Conservation (phyloP, 2,329 filamentous ascomycete species). For the Talaromyces islandicus region DNA sequence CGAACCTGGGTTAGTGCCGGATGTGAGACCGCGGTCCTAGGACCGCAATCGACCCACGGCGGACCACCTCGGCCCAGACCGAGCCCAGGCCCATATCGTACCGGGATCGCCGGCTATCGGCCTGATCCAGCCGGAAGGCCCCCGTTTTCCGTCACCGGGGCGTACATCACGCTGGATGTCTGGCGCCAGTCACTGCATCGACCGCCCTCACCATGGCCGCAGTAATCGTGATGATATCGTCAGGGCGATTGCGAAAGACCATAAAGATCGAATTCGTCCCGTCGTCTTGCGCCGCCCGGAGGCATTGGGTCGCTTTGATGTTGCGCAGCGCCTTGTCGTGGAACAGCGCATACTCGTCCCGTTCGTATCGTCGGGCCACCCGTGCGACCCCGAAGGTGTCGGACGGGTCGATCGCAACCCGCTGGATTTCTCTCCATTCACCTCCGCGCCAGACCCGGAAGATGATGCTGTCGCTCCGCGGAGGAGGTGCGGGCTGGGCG, state of each 20-base stretch:
- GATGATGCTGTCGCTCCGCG: background rate
- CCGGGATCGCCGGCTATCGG: background rate
- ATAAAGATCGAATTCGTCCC: conserved; percentile 1
- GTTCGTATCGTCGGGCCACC: background rate
- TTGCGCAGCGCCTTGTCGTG: background rate
- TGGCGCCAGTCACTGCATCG: too few relatives aligned
- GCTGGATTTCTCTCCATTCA: background rate
- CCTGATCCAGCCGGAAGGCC: background rate
- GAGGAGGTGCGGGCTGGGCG: background rate
- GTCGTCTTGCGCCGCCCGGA: background rate
- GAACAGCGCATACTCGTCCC: background rate
- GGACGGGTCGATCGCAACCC: background rate
- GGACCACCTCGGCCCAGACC: background rate
- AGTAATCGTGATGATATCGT: background rate
- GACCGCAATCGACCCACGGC: background rate
- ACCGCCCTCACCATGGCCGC: background rate
- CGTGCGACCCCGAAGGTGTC: background rate
- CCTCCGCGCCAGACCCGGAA: background rate
- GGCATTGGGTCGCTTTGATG: background rate
- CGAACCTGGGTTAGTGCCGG: background rate
- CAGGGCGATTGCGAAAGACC: background rate
- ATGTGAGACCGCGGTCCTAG: background rate
- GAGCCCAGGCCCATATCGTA: background rate
- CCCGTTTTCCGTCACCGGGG: background rate
- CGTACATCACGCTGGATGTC: too few relatives aligned